Percentiles rank a stretch among this genome's conserved stretches.
phyloP scores from a whole-genome alignment of 192 early-diverging fungal genomes.

The Powellomyces hirtus region DNA sequence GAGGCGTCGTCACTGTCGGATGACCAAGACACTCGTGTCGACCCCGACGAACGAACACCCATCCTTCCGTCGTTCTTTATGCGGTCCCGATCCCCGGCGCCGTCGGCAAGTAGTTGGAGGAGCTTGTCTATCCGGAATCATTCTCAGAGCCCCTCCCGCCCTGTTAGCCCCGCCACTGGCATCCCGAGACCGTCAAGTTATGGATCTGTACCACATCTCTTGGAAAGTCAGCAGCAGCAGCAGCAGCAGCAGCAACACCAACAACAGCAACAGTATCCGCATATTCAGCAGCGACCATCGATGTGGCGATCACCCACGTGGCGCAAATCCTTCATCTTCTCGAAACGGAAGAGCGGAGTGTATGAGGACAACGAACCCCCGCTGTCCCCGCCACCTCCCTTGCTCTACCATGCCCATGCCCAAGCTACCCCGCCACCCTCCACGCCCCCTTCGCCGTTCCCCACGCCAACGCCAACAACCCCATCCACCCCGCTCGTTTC shows the following conservation, averaged over 20 bases:
- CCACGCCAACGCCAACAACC: too few relatives aligned
- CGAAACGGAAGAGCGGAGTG: conserved; percentile 15
- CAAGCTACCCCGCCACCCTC: too few relatives aligned
- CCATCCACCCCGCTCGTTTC: too few relatives aligned
- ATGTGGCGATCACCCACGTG: conserved; percentile 6
- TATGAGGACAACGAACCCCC: conserved; percentile 11
- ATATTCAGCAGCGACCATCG: not conserved
- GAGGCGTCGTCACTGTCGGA: not conserved
- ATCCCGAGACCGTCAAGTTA: not conserved
- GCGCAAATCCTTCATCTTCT: conserved; percentile 23
- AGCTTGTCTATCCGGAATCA: too few relatives aligned
- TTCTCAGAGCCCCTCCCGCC: too few relatives aligned
- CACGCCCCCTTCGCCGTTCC: too few relatives aligned
- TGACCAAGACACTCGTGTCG: not conserved
- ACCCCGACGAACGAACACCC: not conserved
- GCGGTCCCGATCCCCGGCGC: too few relatives aligned
- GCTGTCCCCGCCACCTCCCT: not conserved
- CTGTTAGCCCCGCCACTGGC: not conserved
- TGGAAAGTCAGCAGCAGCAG: not conserved
- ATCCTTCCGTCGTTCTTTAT: too few relatives aligned
- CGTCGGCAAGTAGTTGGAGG: too few relatives aligned
- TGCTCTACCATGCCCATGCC: not conserved
- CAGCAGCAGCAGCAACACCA: too few relatives aligned
- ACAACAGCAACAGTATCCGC: too few relatives aligned
- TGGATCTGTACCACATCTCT: not conserved